phyloP scores from a whole-genome alignment of 208 protist genomes.

The Leishmania tarentolae region DNA sequence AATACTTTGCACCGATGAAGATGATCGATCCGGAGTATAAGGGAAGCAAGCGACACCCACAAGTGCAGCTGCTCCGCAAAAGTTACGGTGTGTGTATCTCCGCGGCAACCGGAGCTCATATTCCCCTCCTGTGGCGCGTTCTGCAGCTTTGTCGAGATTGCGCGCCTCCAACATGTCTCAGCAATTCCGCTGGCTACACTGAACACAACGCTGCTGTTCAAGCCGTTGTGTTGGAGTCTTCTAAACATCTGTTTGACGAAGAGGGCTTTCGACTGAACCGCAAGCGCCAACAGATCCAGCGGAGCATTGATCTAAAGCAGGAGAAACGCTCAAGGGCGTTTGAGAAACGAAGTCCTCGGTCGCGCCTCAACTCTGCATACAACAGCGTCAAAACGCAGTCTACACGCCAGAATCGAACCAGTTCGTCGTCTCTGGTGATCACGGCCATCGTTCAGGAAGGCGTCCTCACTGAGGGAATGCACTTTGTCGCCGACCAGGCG shows the following conservation, averaged over 20 bases:
- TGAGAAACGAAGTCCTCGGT: constrained; percentile 43
- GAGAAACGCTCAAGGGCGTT: constrained; percentile 29
- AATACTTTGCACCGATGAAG: constrained; percentile 74
- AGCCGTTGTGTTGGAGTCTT: constrained; percentile 85
- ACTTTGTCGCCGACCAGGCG: constrained; percentile 88
- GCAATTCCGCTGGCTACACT: constrained; percentile 35
- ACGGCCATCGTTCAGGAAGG: constrained; percentile 79
- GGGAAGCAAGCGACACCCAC: constrained; percentile 64
- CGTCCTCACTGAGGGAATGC: constrained; percentile 74
- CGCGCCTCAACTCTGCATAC: constrained; percentile 39
- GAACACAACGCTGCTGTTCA: constrained; percentile 77
- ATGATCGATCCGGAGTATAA: constrained; percentile 60
- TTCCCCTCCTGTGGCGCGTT: constrained; percentile 72
- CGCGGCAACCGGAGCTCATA: constrained; percentile 46
- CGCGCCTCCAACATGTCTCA: constrained; percentile 54
- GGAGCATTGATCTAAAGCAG: constrained; percentile 37
- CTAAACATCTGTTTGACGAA: constrained; percentile 91
- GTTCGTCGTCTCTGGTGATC: constrained; percentile 72
- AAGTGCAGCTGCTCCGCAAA: constrained; percentile 67
- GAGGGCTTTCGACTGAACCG: constrained; percentile 76
- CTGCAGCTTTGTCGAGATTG: constrained; percentile 46
- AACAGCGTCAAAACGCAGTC: constrained; percentile 34
- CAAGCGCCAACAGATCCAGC: constrained; percentile 53
- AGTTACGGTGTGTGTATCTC: constrained; percentile 86
- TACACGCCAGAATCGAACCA: constrained; percentile 72